Evolutionary conservation across 495 filamentous ascomycete genomes (phyloP).

Genomic region (Aspergillus heteromorphus): DNA sequence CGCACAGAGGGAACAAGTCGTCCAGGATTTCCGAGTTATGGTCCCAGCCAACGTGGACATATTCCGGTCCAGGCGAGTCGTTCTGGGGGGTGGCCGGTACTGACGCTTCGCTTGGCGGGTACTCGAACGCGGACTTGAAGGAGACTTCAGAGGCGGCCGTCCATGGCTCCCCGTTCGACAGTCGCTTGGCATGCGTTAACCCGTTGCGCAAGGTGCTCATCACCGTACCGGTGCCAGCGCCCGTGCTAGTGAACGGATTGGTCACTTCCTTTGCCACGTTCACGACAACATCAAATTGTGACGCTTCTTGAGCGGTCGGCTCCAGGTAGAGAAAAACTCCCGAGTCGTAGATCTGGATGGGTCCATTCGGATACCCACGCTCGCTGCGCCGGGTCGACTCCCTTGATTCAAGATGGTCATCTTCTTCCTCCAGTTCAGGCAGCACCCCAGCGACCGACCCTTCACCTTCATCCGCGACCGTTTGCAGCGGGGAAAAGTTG

Average conservation of each 20-base stretch:
- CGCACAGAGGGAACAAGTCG: slow-evolving; percentile 78
- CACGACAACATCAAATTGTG: slow-evolving; percentile 83
- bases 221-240: slow-evolving; percentile 33
- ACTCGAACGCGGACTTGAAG: slow-evolving; percentile 69
- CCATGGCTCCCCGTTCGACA: slow-evolving; percentile 55
- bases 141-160: slow-evolving; percentile 65
- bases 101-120: slow-evolving; percentile 39
- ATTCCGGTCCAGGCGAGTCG: slow-evolving; percentile 63
- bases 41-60: slow-evolving; percentile 95
- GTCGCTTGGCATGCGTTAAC: slow-evolving; percentile 27
- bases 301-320: slow-evolving; percentile 78
- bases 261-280: slow-evolving; percentile 93
- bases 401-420: slow-evolving; percentile 66
- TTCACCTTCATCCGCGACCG: slow-evolving; percentile 23
- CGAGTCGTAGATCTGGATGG: slow-evolving; percentile 87
- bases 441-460: slow-evolving; percentile 24
- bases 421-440: slow-evolving; percentile 61
- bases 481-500: slow-evolving; percentile 23
- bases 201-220: slow-evolving; percentile 39
- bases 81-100: slow-evolving; percentile 51
- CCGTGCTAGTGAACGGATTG: slow-evolving; percentile 65
- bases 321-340: slow-evolving; percentile 90
- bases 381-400: slow-evolving; percentile 58
- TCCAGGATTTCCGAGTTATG: slow-evolving; percentile 94
- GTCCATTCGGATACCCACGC: slow-evolving; percentile 87